Evolutionary conservation across 2,329 filamentous ascomycete species (phyloP).

Genomic region (Stemphylium beticola): DNA sequence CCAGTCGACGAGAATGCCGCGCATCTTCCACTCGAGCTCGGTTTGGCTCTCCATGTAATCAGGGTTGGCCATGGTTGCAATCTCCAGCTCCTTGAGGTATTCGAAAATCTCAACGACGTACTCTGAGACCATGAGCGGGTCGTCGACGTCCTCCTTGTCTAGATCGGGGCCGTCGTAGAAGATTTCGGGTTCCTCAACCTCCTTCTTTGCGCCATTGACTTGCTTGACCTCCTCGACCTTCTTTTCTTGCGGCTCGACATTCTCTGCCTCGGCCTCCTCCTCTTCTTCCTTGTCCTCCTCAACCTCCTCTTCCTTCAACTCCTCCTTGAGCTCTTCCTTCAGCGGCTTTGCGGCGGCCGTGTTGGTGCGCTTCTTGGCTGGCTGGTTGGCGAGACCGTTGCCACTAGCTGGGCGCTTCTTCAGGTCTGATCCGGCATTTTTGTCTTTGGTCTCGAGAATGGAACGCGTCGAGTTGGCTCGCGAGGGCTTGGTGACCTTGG

Average conservation of each 20-base stretch:
- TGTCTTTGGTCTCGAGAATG: constrained; percentile 71
- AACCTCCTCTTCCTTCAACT: constrained; percentile 58
- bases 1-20: constrained; percentile 97
- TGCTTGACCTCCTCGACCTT: constrained; percentile 37
- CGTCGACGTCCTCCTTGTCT: constrained; percentile 86
- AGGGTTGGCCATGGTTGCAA: constrained; percentile 81
- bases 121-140: constrained; percentile 97
- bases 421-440: constrained; percentile 66
- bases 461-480: constrained; percentile 66
- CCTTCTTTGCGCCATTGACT: constrained; percentile 23
- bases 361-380: constrained; percentile 72
- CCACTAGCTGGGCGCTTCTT: constrained; percentile 82
- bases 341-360: constrained; percentile 59
- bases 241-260: constrained; percentile 59
- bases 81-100: constrained; percentile 87
- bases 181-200: constrained; percentile 29
- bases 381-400: constrained; percentile 68
- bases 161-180: constrained; percentile 61
- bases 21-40: constrained; percentile 98
- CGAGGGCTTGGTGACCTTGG: constrained; percentile 78
- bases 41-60: constrained; percentile 95
- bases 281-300: constrained; percentile 60
- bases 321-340: constrained; percentile 61
- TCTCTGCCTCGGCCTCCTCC: constrained; percentile 59
- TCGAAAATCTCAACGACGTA: constrained; percentile 98